Evolutionary conservation across 2,329 filamentous ascomycete species (phyloP).

Genomic region (Aspergillus luchuensis): DNA sequence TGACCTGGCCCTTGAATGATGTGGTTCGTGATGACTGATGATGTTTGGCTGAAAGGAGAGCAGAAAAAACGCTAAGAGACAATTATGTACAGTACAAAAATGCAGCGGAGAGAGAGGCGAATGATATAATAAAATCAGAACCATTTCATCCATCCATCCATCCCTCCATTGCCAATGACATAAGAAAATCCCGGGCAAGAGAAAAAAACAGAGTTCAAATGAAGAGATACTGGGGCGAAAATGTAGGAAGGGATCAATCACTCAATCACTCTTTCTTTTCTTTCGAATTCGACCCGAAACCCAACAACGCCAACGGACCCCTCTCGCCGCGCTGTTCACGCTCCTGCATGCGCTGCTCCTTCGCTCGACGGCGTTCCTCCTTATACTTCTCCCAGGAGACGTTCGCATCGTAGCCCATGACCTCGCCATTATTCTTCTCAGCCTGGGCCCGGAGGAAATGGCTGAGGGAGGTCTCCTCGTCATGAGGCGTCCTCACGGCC

Average conservation of each 20-base stretch:
- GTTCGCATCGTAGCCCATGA: conserved; percentile 11
- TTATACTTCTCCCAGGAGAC: conserved; percentile 42
- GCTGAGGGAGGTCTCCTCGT: conserved; percentile 26
- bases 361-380: conserved; percentile 30
- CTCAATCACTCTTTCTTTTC: conserved; percentile 20
- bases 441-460: conserved; percentile 24
- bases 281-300: conserved; percentile 15
- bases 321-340: conserved; percentile 23
- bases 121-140: neutral
- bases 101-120: neutral
- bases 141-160: neutral
- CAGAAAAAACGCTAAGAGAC: conserved; percentile 2
- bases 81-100: conserved; percentile 2
- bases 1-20: neutral
- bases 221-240: too few relatives aligned
- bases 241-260: too few relatives aligned
- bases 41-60: neutral
- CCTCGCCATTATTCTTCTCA: conserved; percentile 16
- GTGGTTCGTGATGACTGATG: neutral
- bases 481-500: conserved; percentile 7
- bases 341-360: conserved; percentile 29
- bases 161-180: neutral
- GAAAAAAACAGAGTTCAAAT: neutral
- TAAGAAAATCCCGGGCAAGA: neutral
- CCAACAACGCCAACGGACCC: conserved; percentile 18